Percentiles rank a stretch among this genome's conserved stretches.
Conservation (phyloP, 2,329 filamentous ascomycete genomes). For the Neofusicoccum laricinum region DNA sequence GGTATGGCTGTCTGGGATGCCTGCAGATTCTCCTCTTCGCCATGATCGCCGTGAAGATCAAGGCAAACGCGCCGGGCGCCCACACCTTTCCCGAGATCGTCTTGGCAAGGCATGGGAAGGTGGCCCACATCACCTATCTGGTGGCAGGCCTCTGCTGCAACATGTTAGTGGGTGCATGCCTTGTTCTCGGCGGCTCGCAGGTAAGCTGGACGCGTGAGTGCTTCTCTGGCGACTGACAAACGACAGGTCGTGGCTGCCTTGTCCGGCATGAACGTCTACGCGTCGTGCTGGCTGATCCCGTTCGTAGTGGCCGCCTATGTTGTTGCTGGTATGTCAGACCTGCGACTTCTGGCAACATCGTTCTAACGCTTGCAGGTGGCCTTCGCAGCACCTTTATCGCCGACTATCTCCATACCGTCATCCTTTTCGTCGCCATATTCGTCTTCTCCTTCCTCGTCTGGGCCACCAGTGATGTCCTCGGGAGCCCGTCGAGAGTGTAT, state of each 20-base stretch:
- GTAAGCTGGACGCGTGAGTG: slow-evolving; percentile 29
- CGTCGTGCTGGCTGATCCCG: slow-evolving; percentile 48
- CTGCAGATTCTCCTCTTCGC: slow-evolving; percentile 18
- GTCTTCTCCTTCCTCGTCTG: slow-evolving; percentile 46
- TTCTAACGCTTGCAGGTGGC: neutral
- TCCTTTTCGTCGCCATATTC: slow-evolving; percentile 53
- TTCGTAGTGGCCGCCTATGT: slow-evolving; percentile 27
- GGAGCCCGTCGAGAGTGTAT: slow-evolving; percentile 44
- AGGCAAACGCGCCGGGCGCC: slow-evolving; percentile 28
- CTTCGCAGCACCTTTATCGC: slow-evolving; percentile 40
- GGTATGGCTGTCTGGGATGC: slow-evolving; percentile 16
- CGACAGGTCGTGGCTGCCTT: slow-evolving; percentile 22
- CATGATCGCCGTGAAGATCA: slow-evolving; percentile 18
- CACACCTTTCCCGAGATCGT: slow-evolving; percentile 56
- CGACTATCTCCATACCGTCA: slow-evolving; percentile 55
- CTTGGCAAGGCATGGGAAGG: slow-evolving; percentile 44
- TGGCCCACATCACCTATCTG: slow-evolving; percentile 52
- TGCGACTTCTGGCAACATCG: no score
- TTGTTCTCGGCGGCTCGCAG: slow-evolving; percentile 48
- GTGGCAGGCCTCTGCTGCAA: slow-evolving; percentile 54
- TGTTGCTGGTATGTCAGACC: slow-evolving; percentile 13
- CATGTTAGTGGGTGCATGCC: slow-evolving; percentile 53
- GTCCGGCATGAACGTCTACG: slow-evolving; percentile 51
- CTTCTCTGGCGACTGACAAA: neutral
- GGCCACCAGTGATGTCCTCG: slow-evolving; percentile 48